Conservation (phyloP, 768 basidiomycete species). For the Rhizopogon rudus region DNA sequence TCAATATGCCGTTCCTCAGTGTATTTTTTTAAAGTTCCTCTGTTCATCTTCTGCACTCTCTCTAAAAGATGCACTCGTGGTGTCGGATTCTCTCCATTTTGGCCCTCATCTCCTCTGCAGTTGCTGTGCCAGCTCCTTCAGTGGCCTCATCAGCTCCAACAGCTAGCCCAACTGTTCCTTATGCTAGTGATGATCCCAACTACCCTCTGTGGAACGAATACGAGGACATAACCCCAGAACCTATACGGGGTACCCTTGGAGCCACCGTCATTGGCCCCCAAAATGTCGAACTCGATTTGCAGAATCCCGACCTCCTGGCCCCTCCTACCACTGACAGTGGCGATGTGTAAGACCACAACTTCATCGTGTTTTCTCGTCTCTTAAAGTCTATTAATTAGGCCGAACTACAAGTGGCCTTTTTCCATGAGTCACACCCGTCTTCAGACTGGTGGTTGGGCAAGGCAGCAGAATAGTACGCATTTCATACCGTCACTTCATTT, state of each 20-base stretch:
- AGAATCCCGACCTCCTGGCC: slow-evolving; percentile 54
- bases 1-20: not conserved
- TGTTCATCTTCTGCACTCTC: slow-evolving; percentile 7
- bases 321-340: slow-evolving; percentile 64
- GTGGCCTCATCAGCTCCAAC: slow-evolving; percentile 22
- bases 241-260: slow-evolving; percentile 42
- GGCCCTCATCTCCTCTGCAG: slow-evolving; percentile 13
- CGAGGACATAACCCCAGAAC: slow-evolving; percentile 28
- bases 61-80: slow-evolving; percentile 22
- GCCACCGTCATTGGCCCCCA: slow-evolving; percentile 49
- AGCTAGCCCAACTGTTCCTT: slow-evolving; percentile 39
- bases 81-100: slow-evolving; percentile 21
- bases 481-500: not conserved
- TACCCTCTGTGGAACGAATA: slow-evolving; percentile 33
- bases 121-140: slow-evolving; percentile 17
- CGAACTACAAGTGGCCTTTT: slow-evolving; percentile 63
- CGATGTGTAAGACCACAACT: slow-evolving; percentile 28
- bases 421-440: slow-evolving; percentile 56
- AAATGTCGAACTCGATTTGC: slow-evolving; percentile 47
- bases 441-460: slow-evolving; percentile 61
- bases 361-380: not conserved
- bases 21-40: slow-evolving; percentile 16
- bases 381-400: slow-evolving; percentile 11
- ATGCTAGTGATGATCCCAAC: slow-evolving; percentile 43
- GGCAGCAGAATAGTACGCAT: slow-evolving; percentile 50